Base-by-base conservation (phyloP, 2,329 filamentous ascomycete genomes). In the Aureobasidium mangrovei region DNA sequence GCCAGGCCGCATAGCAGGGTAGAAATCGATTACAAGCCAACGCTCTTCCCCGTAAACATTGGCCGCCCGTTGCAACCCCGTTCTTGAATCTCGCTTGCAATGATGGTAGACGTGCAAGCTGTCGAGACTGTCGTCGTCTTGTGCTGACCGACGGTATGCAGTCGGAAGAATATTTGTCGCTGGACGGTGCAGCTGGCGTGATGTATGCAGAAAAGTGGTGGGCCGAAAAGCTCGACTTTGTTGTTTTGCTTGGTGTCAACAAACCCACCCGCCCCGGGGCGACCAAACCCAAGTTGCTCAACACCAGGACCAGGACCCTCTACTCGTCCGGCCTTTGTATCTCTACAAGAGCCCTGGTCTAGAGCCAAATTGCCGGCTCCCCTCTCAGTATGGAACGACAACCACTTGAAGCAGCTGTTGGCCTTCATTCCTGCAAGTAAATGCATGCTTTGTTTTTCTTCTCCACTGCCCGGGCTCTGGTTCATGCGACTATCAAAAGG, bases 31-130 rank as follows among this genome's bases (percentile, higher is more conserved):
- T 53, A 40, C 49, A 40, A 27, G 36, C 31, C 40, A 53, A 53
- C 49, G 49, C 40, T 53, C 48, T 35, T 53, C 49, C 49, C 49
- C 49, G 40, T 53, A 53, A 53, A 53, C 49, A 53, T 35, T 18
- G 18, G 18, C 18, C 47, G 29, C 47, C 46, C 47, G 47, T 51
- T 51, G 29, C 47, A 42, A 42, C 47, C 47, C 47, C 38, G 47
- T 42, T 51, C 47, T 51, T 51, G 47, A 18, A 42, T 51, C 42
- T 51, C 38, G 46, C 46, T 49, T 49, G 46, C 46, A 36, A 36
- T 28, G 28, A 26, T 18, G 18, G 18, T 24, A 35, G 6, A 51
- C 27, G 39, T 36, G 29, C 38, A 51, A 35, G 26, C 27, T 42
- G 28, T 35, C 38, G 47, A 51, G 10, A 51, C 41, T 36, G 38